Conservation (phyloP, 116 monocot species). For the Iris pallida region DNA sequence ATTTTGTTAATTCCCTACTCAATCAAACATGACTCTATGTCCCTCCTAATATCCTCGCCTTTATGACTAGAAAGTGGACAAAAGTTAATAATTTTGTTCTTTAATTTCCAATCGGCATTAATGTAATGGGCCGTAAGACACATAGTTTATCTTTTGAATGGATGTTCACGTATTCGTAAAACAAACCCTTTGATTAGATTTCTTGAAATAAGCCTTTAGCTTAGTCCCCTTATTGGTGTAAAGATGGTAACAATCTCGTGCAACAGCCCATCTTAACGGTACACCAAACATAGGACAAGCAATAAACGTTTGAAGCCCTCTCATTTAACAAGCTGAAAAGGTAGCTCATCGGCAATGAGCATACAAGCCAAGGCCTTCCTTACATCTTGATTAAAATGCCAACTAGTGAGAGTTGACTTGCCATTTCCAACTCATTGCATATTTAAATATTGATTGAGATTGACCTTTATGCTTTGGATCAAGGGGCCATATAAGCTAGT, state of each 20-base stretch:
- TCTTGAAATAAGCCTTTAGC: not conserved
- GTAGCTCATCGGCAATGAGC: no score
- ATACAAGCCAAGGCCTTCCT: no score
- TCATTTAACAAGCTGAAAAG: no score
- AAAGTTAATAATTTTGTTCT: constrained; percentile 1
- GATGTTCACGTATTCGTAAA: not conserved
- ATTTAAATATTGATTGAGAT: no score
- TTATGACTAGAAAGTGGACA: not conserved
- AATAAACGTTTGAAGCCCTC: no score
- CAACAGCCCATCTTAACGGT: not conserved
- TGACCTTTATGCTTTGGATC: no score
- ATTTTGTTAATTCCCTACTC: not conserved
- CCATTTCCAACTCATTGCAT: no score
- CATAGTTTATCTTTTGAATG: not conserved
- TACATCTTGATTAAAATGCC: no score
- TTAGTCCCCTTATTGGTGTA: constrained; percentile 1
- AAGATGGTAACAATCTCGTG: constrained; percentile 6
- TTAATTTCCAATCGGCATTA: not conserved
- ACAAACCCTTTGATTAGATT: not conserved
- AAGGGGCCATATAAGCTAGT: no score
- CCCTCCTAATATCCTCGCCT: not conserved
- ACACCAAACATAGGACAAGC: no score
- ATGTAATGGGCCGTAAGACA: not conserved
- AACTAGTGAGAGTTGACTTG: no score
- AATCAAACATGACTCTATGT: not conserved